phyloP scores from a whole-genome alignment of 108 stramenopile genomes.

The Chaetoceros tenuissimus region DNA sequence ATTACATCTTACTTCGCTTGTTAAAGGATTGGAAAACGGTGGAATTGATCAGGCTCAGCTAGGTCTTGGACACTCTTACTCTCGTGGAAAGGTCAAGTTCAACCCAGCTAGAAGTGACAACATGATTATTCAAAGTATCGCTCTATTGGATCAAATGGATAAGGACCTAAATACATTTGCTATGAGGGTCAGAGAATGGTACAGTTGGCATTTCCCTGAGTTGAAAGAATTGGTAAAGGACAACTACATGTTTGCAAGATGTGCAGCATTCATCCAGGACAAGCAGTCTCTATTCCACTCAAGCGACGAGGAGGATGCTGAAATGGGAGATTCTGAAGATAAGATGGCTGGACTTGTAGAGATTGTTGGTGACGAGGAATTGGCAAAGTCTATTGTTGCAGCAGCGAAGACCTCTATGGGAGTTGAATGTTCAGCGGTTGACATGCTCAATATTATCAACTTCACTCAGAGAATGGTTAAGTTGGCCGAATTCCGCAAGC shows the following conservation, averaged over 20 bases:
- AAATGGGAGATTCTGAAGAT: conserved; percentile 33
- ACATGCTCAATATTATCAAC: conserved; percentile 95
- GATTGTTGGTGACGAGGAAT: conserved; percentile 86
- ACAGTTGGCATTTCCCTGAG: conserved; percentile 99
- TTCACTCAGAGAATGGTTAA: conserved; percentile 98
- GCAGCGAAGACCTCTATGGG: conserved; percentile 96
- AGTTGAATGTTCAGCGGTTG: conserved; percentile 94
- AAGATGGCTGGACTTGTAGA: conserved; percentile 76
- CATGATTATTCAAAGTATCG: conserved; percentile 99
- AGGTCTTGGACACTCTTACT: conserved; percentile 97
- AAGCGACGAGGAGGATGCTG: conserved; percentile 32
- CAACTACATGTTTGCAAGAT: conserved; percentile 94
- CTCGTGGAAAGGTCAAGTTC: conserved; percentile 98
- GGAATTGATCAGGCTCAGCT: conserved; percentile 94
- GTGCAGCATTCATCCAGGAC: conserved; percentile 83
- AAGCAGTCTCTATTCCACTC: conserved; percentile 46
- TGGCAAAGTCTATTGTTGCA: conserved; percentile 79
- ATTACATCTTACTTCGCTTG: conserved; percentile 81
- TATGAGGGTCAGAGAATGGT: conserved; percentile 99
- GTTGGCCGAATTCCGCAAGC: conserved; percentile 93
- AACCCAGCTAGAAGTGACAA: conserved; percentile 97
- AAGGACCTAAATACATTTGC: conserved; percentile 99
- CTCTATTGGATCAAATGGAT: conserved; percentile 98
- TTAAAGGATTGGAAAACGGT: conserved; percentile 90
- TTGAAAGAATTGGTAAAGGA: conserved; percentile 93